A percentile compares a stretch with the other conserved stretches of the same genome.
Conservation (phyloP, 768 basidiomycete species). For the Boletus pseudopeckii region DNA sequence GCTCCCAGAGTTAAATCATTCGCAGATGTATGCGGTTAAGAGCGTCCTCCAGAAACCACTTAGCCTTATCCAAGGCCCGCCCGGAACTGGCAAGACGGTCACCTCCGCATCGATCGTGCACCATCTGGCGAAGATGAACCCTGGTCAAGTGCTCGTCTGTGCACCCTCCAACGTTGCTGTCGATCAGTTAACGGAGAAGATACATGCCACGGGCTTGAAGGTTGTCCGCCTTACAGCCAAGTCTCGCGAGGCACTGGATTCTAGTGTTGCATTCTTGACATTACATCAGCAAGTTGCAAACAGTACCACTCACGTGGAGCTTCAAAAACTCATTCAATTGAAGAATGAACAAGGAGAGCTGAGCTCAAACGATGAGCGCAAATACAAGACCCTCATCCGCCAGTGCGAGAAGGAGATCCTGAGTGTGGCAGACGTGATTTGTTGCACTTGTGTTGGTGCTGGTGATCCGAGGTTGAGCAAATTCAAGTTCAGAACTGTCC, state of each 20-base stretch:
- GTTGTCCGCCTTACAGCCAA: constrained; percentile 98
- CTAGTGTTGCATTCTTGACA: constrained; percentile 90
- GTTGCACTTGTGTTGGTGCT: constrained; percentile 96
- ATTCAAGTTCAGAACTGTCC: constrained; percentile 96
- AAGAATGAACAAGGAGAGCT: constrained; percentile 98
- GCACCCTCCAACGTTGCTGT: constrained; percentile 99
- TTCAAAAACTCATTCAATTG: constrained; percentile 96
- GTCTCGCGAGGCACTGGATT: constrained; percentile 96
- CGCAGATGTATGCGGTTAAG: constrained; percentile 99
- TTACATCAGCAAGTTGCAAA: constrained; percentile 97
- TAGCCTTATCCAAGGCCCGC: constrained; percentile 96
- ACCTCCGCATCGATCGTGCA: constrained; percentile 99
- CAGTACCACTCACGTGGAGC: constrained; percentile 91
- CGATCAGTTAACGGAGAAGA: constrained; percentile 98
- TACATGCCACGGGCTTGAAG: constrained; percentile 97
- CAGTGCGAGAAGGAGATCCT: constrained; percentile 98
- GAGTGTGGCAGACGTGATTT: constrained; percentile 93
- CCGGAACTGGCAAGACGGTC: constrained; percentile 98
- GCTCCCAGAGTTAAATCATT: constrained; percentile 97
- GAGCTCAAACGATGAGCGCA: constrained; percentile 94
- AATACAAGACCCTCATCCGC: constrained; percentile 93
- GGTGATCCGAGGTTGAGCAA: constrained; percentile 96
- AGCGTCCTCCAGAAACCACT: constrained; percentile 97
- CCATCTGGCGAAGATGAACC: constrained; percentile 99
- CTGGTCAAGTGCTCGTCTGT: constrained; percentile 97